These are phyloP conservation scores for Botrytis byssoidea DNA, from an alignment of 2,329 filamentous ascomycete genomes.

Conservation along the genomic window DNA sequence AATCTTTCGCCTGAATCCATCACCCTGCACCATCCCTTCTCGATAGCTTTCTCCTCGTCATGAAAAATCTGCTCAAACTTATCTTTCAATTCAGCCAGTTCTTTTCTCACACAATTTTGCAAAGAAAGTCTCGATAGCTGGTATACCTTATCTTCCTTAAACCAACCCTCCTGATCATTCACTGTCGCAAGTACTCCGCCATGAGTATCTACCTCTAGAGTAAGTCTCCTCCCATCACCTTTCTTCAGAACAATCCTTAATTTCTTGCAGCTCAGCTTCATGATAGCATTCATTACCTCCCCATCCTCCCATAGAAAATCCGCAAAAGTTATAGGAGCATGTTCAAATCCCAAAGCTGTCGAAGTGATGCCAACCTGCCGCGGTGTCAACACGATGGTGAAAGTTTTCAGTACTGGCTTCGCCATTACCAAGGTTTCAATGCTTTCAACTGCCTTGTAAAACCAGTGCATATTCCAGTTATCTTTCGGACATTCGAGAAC, in stretches of 20 bases:
- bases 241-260: slow-evolving; percentile 34
- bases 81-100: slow-evolving; percentile 29
- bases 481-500: slow-evolving; percentile 28
- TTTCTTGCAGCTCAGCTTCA: slow-evolving; percentile 26
- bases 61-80: slow-evolving; percentile 30
- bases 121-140: neutral
- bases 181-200: neutral
- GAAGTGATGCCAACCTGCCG: slow-evolving; percentile 22
- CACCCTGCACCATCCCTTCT: slow-evolving; percentile 25
- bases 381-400: slow-evolving; percentile 31
- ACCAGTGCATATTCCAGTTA: slow-evolving; percentile 28
- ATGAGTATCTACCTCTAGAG: neutral
- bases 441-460: slow-evolving; percentile 25
- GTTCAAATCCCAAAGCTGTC: slow-evolving; percentile 24
- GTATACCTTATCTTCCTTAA: slow-evolving; percentile 16
- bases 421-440: slow-evolving; percentile 27
- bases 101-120: neutral
- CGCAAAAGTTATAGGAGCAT: slow-evolving; percentile 28
- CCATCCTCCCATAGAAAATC: slow-evolving; percentile 31
- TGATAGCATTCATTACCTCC: slow-evolving; percentile 28
- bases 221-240: neutral
- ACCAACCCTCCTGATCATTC: slow-evolving; percentile 16
- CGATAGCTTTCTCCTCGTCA: slow-evolving; percentile 26
- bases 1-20: slow-evolving; percentile 5
- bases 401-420: slow-evolving; percentile 24